Evolutionary conservation across 2,329 filamentous ascomycete genomes (phyloP).

Genomic region (Diaporthe helianthi): DNA sequence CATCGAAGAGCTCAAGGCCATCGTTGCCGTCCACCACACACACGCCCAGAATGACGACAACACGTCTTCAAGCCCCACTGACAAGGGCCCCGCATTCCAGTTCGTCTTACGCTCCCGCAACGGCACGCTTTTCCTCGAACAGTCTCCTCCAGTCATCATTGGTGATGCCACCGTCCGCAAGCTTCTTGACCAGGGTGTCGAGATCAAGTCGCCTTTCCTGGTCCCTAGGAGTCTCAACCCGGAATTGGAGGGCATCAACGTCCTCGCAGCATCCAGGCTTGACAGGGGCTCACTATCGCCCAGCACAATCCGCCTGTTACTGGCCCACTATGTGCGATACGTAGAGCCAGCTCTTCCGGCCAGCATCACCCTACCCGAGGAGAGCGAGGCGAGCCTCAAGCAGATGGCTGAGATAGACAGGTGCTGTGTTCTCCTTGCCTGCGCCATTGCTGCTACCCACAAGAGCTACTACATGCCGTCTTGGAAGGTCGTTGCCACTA

Average conservation of each 20-base stretch:
- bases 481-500: conserved; percentile 21
- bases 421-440: conserved; percentile 23
- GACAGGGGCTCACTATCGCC: conserved; percentile 16
- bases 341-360: conserved; percentile 21
- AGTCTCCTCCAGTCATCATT: conserved; percentile 24
- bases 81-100: neutral
- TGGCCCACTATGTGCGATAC: conserved; percentile 22
- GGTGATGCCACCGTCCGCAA: conserved; percentile 25
- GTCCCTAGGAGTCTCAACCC: conserved; percentile 6
- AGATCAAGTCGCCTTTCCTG: conserved; percentile 15
- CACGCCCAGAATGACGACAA: neutral
- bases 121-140: conserved; percentile 20
- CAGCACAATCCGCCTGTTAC: conserved; percentile 18
- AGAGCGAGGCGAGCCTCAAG: conserved; percentile 20
- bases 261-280: neutral
- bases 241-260: conserved; percentile 15
- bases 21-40: conserved; percentile 24
- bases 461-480: conserved; percentile 23
- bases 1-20: conserved; percentile 27
- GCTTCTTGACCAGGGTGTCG: conserved; percentile 22
- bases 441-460: conserved; percentile 25
- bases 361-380: conserved; percentile 3
- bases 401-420: conserved; percentile 19
- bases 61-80: neutral
- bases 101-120: conserved; percentile 22